A percentile compares a stretch with the other conserved stretches of the same genome.
Evolutionary conservation across 495 filamentous ascomycete genomes (phyloP).

Genomic region (Parachaetomium inaequale): DNA sequence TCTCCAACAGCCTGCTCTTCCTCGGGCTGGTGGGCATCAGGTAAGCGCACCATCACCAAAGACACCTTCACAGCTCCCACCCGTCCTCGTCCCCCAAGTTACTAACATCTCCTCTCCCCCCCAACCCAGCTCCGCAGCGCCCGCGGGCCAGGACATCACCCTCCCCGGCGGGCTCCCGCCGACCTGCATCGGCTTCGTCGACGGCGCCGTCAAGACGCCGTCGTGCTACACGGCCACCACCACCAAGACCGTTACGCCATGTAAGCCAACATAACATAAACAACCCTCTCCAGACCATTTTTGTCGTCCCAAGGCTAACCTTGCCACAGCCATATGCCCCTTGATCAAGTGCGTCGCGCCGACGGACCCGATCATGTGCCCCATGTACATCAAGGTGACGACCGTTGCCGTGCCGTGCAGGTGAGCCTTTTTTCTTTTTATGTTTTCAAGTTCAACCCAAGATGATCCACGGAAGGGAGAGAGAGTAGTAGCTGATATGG

Average conservation of each 20-base stretch:
- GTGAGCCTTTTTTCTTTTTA: constrained; percentile 1
- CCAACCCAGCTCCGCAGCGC: constrained; percentile 5
- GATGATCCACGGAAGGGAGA: neutral
- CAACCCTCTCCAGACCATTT: too few species aligned
- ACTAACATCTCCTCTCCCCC: neutral
- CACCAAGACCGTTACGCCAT: constrained; percentile 9
- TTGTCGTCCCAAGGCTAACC: too few species aligned
- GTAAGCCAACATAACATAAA: constrained; percentile 1
- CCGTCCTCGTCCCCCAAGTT: neutral
- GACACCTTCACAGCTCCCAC: neutral
- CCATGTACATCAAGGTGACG: constrained; percentile 28
- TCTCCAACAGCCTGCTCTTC: neutral
- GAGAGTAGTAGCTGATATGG: neutral
- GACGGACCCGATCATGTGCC: constrained; percentile 22
- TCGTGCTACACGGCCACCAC: constrained; percentile 23
- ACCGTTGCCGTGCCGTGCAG: constrained; percentile 35
- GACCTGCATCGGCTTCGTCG: neutral
- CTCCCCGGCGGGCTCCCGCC: neutral
- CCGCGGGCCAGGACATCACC: neutral
- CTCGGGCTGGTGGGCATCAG: neutral
- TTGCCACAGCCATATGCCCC: constrained; percentile 9
- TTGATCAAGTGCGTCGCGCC: constrained; percentile 5
- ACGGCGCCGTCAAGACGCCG: neutral
- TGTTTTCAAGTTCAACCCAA: neutral
- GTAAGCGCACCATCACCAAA: neutral